Conservation (phyloP, 345 rosid species). For the Raphanus sativus region DNA sequence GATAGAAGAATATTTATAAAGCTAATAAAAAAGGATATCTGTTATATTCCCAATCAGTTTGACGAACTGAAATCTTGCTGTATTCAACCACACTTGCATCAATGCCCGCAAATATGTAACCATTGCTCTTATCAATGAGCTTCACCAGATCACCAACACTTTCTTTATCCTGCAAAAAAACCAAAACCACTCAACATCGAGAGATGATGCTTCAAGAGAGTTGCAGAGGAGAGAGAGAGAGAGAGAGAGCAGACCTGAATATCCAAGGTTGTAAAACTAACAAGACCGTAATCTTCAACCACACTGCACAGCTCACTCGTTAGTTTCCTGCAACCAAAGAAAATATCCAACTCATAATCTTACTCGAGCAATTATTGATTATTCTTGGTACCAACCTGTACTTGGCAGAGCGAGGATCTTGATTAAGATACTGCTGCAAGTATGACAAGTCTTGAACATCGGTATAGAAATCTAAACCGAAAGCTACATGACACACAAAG, state of each 20-base stretch:
- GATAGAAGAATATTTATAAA: background rate
- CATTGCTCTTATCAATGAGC: conserved; percentile 81
- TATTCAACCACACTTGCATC: conserved; percentile 87
- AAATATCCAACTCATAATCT: background rate
- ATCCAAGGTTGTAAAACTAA: conserved; percentile 75
- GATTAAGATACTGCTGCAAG: conserved; percentile 59
- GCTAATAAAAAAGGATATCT: conserved; percentile 65
- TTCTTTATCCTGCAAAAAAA: conserved; percentile 71
- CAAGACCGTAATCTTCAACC: conserved; percentile 67
- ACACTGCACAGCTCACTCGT: conserved; percentile 74
- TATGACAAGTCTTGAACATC: conserved; percentile 90
- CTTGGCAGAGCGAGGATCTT: conserved; percentile 85
- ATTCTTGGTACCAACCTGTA: conserved; percentile 53
- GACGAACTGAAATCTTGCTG: conserved; percentile 83
- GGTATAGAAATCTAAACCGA: conserved; percentile 79
- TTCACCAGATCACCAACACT: conserved; percentile 83
- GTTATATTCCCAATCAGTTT: conserved; percentile 84
- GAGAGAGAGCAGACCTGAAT: conserved; percentile 60
- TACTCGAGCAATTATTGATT: too few relatives aligned
- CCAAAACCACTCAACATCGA: background rate
- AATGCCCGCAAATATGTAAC: conserved; percentile 74
- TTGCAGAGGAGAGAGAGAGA: background rate
- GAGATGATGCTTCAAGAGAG: background rate
- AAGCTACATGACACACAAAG: conserved; percentile 54
- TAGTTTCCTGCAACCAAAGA: conserved; percentile 60